A percentile compares a stretch with the other conserved stretches of the same genome.
Conservation (phyloP, 1,139 yeast genomes). For the Yamadazyma kanchanaburiensis region DNA sequence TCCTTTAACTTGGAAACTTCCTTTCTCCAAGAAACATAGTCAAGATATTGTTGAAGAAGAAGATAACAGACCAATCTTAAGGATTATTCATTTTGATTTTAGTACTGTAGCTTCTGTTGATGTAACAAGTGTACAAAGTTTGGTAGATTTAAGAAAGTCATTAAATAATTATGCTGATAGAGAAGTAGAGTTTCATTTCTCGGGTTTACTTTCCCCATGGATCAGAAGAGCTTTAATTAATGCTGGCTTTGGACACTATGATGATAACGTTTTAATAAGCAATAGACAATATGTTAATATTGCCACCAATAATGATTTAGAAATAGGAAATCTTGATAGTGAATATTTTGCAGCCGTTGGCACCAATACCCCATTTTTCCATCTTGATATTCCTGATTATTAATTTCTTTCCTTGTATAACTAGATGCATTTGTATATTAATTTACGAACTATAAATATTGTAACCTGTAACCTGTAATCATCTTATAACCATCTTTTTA, state of each 20-base stretch:
- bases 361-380: conserved; percentile 82
- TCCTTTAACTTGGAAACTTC: conserved; percentile 42
- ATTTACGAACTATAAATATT: conserved; percentile 1
- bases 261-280: conserved; percentile 39
- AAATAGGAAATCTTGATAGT: conserved; percentile 22
- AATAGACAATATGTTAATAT: conserved; percentile 40
- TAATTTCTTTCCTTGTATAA: conserved; percentile 16
- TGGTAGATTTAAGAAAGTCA: conserved; percentile 73
- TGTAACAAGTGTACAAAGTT: conserved; percentile 73
- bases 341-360: conserved; percentile 57
- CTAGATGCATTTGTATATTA: not conserved
- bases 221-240: conserved; percentile 70
- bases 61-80: conserved; percentile 63
- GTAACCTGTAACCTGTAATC: too few species aligned
- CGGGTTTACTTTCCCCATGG: conserved; percentile 86
- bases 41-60: conserved; percentile 8
- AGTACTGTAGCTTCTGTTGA: conserved; percentile 73
- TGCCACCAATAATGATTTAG: conserved; percentile 31
- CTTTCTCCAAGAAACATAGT: conserved; percentile 23
- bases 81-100: conserved; percentile 77
- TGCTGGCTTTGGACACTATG: conserved; percentile 74
- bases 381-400: conserved; percentile 80
- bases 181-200: conserved; percentile 86
- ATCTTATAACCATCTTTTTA: too few species aligned
- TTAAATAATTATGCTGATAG: conserved; percentile 73